Evolutionary conservation across 2,329 filamentous ascomycete species (phyloP), one percentile per base, ranked within the genome.

Genomic region (Fusarium sp.): DNA sequence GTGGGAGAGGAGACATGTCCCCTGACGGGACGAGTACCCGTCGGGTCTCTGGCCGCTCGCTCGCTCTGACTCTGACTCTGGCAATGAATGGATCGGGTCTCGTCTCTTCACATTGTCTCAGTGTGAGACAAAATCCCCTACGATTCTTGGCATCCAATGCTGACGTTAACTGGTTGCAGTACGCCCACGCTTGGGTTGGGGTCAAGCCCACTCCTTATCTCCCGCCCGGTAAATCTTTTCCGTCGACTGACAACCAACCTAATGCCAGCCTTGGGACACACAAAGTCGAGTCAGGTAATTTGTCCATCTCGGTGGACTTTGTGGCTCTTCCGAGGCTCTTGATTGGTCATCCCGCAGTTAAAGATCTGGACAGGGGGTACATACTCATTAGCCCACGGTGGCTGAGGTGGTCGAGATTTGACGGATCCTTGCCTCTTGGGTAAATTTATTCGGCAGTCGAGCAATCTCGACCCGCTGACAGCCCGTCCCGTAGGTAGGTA

Each of bases 201-300:
- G 50, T 57, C 31, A 34, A 47, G 52, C 13, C 37, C 62, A 64
- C 61, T 24, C 27, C 38, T 64, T 62, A 69, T 62, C 66, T 64
- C 56, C 37, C 24, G n/a, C 22, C 45, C 72, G 72, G 72, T 59
- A 60, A 75, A 73, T 40, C 40, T 73, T 70, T 74, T 67, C 72
- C 72, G 66, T 24, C 38, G 31, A 38, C 20, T 40, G n/a, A 40
- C 40, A n/a, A 34, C 37, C 22, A 45, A 58, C 50, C 34, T 63
- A 22, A 56, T 31, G 62, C 22, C 37, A 52, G 64, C 47, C 61
- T 64, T 47, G 45, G 45, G 45, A 42, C 29, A 27, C 64, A 20
- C 58, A 22, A 31, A 50, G 42, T 60, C 47, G 56, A 61, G 58
- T 42, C 50, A 54, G 50, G 27, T n/a, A 31, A 54, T 54, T 54